Conservation (phyloP, 257 asterid species). For the Sherardia arvensis region DNA sequence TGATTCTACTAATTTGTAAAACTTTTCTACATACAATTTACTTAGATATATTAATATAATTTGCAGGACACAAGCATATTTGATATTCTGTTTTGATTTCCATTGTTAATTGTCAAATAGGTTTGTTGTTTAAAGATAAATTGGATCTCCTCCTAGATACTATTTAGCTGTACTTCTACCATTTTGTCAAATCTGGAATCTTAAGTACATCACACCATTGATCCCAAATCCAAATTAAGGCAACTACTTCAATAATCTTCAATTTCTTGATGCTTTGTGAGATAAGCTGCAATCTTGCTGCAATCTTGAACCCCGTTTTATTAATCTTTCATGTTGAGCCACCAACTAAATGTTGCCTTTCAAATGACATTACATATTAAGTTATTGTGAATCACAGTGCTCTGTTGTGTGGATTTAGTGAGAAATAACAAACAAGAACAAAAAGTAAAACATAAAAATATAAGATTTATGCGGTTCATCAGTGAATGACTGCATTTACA, state of each 20-base stretch:
- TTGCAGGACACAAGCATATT: too few relatives aligned
- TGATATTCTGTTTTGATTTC: neutral
- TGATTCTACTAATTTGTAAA: too few relatives aligned
- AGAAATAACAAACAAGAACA: too few relatives aligned
- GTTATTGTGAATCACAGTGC: conserved; percentile 17
- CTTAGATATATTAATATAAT: too few relatives aligned
- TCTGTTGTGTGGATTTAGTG: too few relatives aligned
- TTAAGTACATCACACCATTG: conserved; percentile 46
- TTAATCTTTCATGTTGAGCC: conserved; percentile 30
- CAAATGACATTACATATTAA: conserved; percentile 15
- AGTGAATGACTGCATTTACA: too few relatives aligned
- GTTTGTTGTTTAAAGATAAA: conserved; percentile 14
- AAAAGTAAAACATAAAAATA: too few relatives aligned
- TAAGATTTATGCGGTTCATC: too few relatives aligned
- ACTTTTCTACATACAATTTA: too few relatives aligned
- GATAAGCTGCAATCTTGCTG: neutral
- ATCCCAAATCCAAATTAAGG: conserved; percentile 13
- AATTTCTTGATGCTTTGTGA: neutral
- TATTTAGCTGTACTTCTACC: conserved; percentile 39
- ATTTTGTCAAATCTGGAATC: conserved; percentile 37
- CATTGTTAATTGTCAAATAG: conserved; percentile 5
- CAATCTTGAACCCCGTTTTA: neutral
- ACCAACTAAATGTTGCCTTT: conserved; percentile 23
- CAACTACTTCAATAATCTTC: conserved; percentile 36
- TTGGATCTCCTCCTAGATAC: conserved; percentile 68